Conservation (phyloP, 139 green algal species). For the Ulvella scutata region DNA sequence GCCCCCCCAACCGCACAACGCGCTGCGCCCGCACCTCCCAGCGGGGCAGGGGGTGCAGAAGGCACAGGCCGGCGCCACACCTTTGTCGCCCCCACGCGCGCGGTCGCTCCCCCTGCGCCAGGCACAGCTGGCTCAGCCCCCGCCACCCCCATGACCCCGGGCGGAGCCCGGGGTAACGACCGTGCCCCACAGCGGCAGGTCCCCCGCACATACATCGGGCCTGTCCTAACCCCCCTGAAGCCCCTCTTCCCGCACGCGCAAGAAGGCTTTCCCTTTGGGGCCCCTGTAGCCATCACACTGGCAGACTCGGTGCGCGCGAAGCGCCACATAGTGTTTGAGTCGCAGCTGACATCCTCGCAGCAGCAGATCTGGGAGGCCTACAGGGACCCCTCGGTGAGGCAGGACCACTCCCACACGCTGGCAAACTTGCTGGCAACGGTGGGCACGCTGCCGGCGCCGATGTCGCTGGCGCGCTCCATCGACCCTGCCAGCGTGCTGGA, state of each 20-base stretch:
- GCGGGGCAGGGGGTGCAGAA: not conserved
- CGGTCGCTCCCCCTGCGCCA: not conserved
- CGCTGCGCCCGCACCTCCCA: not conserved
- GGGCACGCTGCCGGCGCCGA: not conserved
- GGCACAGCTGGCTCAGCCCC: not conserved
- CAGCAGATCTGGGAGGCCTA: not conserved
- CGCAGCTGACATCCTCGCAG: not conserved
- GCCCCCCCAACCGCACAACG: not conserved
- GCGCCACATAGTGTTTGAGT: not conserved
- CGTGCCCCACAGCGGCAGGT: not conserved
- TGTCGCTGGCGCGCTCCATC: not conserved
- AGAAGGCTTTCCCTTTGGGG: not conserved
- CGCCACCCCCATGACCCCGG: not conserved
- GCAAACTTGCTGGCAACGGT: not conserved
- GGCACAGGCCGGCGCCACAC: not conserved
- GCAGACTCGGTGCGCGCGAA: not conserved
- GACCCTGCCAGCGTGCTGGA: slow-evolving; percentile 1
- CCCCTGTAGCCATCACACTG: not conserved
- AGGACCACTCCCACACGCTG: not conserved
- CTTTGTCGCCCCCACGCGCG: not conserved
- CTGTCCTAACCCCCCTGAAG: not conserved
- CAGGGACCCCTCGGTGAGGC: not conserved
- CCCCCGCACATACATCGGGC: not conserved
- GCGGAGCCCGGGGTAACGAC: not conserved
- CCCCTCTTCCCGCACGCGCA: not conserved